A percentile compares a stretch with the other conserved stretches of the same genome.
These are phyloP conservation scores for Macrophomina pseudophaseolina DNA, from an alignment of 2,329 filamentous ascomycete species.

Conservation along the genomic window DNA sequence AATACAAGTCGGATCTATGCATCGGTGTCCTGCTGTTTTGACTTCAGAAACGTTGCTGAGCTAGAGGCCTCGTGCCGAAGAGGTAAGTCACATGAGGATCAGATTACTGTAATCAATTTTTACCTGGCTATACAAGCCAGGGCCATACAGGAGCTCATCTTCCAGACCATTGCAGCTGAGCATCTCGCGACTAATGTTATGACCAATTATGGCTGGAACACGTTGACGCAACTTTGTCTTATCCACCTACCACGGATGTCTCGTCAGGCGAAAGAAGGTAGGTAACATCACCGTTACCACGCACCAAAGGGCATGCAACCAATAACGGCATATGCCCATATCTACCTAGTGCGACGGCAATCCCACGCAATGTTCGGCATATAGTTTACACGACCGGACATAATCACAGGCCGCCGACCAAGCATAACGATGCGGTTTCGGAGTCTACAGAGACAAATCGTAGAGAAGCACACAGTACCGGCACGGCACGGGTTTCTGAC, in stretches of 20 bases:
- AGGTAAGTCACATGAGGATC: no score
- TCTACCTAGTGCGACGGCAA: no score
- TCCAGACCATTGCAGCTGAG: background rate
- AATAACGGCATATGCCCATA: background rate
- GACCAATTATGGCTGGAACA: background rate
- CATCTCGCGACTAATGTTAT: background rate
- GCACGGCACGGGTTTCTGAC: slow-evolving; percentile 2
- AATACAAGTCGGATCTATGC: no score
- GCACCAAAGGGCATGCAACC: background rate
- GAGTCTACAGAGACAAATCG: background rate
- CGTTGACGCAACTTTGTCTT: background rate
- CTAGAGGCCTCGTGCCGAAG: no score
- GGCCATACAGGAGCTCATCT: no score
- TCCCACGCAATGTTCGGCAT: no score
- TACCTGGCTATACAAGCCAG: no score
- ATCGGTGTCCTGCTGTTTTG: no score
- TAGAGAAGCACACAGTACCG: background rate
- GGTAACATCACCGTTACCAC: background rate
- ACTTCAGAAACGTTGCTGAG: no score
- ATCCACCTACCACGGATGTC: slow-evolving; percentile 1
- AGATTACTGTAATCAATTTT: no score
- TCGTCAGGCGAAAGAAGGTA: slow-evolving; percentile 1
- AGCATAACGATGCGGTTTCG: background rate
- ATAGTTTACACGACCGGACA: background rate
- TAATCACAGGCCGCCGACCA: slow-evolving; percentile 10